Percentiles rank a stretch among this genome's conserved stretches.
These are phyloP conservation scores for Melaleuca alternifolia DNA, from an alignment of 345 rosid genomes.

Conservation along the genomic window DNA sequence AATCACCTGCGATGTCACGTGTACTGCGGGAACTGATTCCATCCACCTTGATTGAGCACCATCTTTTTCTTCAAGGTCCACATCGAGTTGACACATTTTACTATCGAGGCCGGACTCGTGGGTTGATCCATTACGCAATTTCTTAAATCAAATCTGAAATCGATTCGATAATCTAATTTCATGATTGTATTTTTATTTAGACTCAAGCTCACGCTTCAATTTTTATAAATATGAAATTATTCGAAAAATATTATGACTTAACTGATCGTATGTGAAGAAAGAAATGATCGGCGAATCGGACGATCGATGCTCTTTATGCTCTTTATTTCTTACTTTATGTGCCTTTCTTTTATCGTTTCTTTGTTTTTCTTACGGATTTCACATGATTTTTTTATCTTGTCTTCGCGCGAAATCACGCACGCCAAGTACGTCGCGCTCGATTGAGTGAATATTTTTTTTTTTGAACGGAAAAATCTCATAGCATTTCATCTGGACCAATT, in stretches of 20 bases:
- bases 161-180: neutral
- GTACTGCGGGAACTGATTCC: neutral
- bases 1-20: neutral
- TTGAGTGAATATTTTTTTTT: neutral
- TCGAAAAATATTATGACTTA: no score
- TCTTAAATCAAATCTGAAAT: neutral
- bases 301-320: neutral
- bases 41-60: neutral
- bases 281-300: neutral
- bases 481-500: no score
- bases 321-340: no score
- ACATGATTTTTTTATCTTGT: neutral
- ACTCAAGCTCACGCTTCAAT: neutral
- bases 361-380: neutral
- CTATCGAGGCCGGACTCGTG: neutral
- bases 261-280: neutral
- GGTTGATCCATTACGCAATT: fast-evolving
- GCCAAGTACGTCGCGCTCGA: neutral
- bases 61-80: neutral
- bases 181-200: neutral
- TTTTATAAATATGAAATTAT: neutral
- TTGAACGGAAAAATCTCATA: no score
- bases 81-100: neutral
- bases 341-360: no score
- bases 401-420: neutral